phyloP scores from a whole-genome alignment of 2,329 filamentous ascomycete species.

The Xylaria sp. region DNA sequence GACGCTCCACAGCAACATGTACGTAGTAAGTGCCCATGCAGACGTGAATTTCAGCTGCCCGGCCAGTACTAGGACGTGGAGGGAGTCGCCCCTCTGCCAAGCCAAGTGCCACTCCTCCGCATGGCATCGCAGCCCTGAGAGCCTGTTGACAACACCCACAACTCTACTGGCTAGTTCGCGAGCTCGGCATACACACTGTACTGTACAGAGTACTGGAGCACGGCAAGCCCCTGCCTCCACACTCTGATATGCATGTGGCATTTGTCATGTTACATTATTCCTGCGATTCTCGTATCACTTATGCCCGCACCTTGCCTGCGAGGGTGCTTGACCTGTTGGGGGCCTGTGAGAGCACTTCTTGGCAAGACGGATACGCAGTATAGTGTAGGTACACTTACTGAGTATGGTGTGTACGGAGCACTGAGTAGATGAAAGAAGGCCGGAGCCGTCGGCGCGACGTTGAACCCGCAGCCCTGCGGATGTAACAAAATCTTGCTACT shows the following conservation, averaged over 20 bases:
- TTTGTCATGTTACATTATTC: conserved; percentile 41
- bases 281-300: conserved; percentile 36
- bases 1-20: conserved; percentile 29
- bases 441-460: conserved; percentile 20
- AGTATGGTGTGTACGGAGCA: not conserved
- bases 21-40: conserved; percentile 27
- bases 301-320: conserved; percentile 1
- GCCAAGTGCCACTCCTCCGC: conserved; percentile 35
- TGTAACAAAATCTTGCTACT: conserved; percentile 21
- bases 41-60: conserved; percentile 34
- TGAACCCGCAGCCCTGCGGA: conserved; percentile 29
- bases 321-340: conserved; percentile 29
- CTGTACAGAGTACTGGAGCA: conserved; percentile 13
- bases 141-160: conserved; percentile 17
- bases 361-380: not conserved
- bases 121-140: conserved; percentile 36
- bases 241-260: conserved; percentile 38
- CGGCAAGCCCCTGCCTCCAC: conserved; percentile 29
- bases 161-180: conserved; percentile 29
- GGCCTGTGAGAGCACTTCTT: conserved; percentile 10
- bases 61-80: conserved; percentile 19
- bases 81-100: conserved; percentile 27
- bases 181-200: conserved; percentile 1
- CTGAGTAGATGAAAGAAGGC: conserved; percentile 9
- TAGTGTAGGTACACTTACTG: not conserved